phyloP scores from a whole-genome alignment of 1,139 yeast species.

The Protomyces gravidus region DNA sequence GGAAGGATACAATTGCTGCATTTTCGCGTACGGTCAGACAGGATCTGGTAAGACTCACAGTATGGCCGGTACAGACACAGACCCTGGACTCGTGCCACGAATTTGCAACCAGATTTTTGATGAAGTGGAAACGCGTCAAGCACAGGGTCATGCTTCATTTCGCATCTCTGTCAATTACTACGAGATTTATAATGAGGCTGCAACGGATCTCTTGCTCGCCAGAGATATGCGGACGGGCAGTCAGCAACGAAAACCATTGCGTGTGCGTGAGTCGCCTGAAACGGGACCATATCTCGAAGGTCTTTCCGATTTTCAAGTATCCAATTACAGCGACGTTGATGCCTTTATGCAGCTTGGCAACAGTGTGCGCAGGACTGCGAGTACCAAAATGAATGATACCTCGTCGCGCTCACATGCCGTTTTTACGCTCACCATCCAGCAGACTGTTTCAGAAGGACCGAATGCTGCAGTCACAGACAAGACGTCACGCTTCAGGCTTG shows the following conservation, averaged over 20 bases:
- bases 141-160: conserved; percentile 42
- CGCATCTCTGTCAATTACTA: conserved; percentile 58
- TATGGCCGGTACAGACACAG: conserved; percentile 50
- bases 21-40: conserved; percentile 83
- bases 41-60: conserved; percentile 84
- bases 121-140: conserved; percentile 43
- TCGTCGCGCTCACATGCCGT: conserved; percentile 79
- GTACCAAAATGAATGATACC: conserved; percentile 62
- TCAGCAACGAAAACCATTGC: conserved; percentile 44
- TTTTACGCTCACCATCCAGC: conserved; percentile 58
- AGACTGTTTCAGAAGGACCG: conserved; percentile 43
- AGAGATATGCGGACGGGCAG: conserved; percentile 10
- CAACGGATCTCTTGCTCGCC: conserved; percentile 51
- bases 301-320: conserved; percentile 37
- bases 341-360: conserved; percentile 37
- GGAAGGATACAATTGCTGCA: conserved; percentile 77
- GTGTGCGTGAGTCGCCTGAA: conserved; percentile 54
- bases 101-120: conserved; percentile 54
- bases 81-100: conserved; percentile 61
- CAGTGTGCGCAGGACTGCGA: conserved; percentile 58
- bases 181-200: conserved; percentile 71
- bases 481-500: conserved; percentile 60
- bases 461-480: conserved; percentile 36
- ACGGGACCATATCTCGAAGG: conserved; percentile 60
- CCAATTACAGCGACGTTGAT: conserved; percentile 33